phyloP scores from a whole-genome alignment of 164 flowering plant species.

The Magnolia kwangsiensis region DNA sequence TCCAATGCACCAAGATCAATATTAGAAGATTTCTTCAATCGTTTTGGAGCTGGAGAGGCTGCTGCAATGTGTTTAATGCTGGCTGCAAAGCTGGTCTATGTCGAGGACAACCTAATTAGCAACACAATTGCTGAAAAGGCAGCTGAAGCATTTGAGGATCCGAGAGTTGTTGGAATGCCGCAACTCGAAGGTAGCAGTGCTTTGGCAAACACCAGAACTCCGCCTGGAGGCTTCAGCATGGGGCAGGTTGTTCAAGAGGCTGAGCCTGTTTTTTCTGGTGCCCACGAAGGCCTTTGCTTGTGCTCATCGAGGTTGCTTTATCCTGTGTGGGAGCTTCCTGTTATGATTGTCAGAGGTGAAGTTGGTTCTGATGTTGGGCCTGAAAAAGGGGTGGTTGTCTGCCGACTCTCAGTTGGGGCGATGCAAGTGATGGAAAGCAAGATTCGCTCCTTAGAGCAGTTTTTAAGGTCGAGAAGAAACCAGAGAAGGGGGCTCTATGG shows the following conservation, averaged over 20 bases:
- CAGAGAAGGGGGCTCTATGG: constrained; percentile 96
- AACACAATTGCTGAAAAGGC: constrained; percentile 83
- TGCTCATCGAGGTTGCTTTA: constrained; percentile 87
- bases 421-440: constrained; percentile 91
- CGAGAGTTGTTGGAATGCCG: constrained; percentile 91
- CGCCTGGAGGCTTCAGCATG: constrained; percentile 92
- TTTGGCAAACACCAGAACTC: constrained; percentile 66
- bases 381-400: constrained; percentile 57
- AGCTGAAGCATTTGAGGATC: constrained; percentile 96
- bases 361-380: constrained; percentile 36
- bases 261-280: constrained; percentile 97
- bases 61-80: constrained; percentile 96
- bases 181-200: constrained; percentile 76
- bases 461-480: constrained; percentile 78
- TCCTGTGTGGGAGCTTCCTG: constrained; percentile 96
- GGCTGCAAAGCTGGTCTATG: constrained; percentile 68
- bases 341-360: constrained; percentile 57
- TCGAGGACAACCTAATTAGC: constrained; percentile 57
- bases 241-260: constrained; percentile 99
- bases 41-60: constrained; percentile 96
- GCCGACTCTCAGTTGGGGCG: constrained; percentile 73
- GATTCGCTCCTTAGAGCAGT: constrained; percentile 82
- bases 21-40: constrained; percentile 88
- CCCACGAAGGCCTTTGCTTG: constrained; percentile 93
- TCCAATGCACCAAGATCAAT: constrained; percentile 69